A percentile compares a stretch with the other conserved stretches of the same genome.
Evolutionary conservation across 78 protist genomes (phyloP).

Genomic region (Andalucia godoyi): DNA sequence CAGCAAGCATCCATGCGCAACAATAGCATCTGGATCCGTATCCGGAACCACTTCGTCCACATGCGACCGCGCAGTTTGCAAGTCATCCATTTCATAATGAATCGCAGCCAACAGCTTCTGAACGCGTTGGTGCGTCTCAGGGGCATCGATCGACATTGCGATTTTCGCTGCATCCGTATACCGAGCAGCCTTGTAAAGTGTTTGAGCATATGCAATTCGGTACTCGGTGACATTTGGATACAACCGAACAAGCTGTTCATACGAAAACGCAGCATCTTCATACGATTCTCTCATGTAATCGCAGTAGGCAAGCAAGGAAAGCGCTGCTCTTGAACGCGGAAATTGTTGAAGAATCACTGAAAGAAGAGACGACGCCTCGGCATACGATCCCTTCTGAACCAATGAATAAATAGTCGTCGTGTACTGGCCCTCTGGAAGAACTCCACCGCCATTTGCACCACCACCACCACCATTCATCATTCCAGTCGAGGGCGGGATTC

Average conservation of each 20-base stretch:
- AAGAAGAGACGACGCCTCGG: constrained; percentile 21
- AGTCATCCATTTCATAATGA: constrained; percentile 53
- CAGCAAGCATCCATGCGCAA: constrained; percentile 29
- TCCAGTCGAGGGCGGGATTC: too few species aligned
- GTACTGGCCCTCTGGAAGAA: constrained; percentile 35
- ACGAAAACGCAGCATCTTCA: constrained; percentile 21
- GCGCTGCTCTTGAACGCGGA: constrained; percentile 53
- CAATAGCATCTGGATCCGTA: constrained; percentile 32
- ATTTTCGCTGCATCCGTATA: constrained; percentile 38
- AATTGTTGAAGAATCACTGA: constrained; percentile 3
- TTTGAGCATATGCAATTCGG: constrained; percentile 44
- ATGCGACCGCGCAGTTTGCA: not conserved
- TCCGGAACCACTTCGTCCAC: constrained; percentile 27
- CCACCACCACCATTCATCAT: too few species aligned
- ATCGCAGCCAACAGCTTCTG: constrained; percentile 32
- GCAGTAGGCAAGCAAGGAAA: constrained; percentile 63
- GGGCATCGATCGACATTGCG: not conserved
- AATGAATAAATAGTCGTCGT: constrained; percentile 30
- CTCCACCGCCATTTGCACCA: too few species aligned
- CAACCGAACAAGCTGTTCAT: constrained; percentile 8
- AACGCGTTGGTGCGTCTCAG: not conserved
- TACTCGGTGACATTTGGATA: constrained; percentile 51
- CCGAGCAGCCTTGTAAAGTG: constrained; percentile 46
- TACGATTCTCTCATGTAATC: constrained; percentile 42
- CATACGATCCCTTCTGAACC: constrained; percentile 26